Evolutionary conservation across 805 yeast species (phyloP).

Genomic region (Kockiozyma suomiensis): DNA sequence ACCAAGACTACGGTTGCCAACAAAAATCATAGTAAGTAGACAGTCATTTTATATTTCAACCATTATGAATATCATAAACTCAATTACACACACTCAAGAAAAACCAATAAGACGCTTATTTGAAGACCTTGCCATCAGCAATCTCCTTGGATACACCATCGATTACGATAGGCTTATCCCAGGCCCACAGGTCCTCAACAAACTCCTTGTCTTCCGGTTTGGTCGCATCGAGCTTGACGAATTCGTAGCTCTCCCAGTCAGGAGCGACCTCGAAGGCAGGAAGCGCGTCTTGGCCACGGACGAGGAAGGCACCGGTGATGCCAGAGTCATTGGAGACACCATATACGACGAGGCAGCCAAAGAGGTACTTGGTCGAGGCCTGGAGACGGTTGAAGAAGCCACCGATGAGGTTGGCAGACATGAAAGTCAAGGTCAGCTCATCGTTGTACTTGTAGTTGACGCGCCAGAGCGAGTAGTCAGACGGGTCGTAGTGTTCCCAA

Average conservation of each 20-base stretch:
- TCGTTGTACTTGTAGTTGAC: slow-evolving; percentile 97
- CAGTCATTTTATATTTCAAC: neutral
- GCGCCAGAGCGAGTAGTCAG: slow-evolving; percentile 93
- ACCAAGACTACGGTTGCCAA: neutral
- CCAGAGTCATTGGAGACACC: slow-evolving; percentile 99
- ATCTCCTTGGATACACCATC: slow-evolving; percentile 83
- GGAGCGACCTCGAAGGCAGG: slow-evolving; percentile 99
- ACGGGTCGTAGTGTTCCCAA: slow-evolving; percentile 92
- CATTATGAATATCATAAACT: neutral
- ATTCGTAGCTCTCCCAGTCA: slow-evolving; percentile 94
- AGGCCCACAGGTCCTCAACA: slow-evolving; percentile 91
- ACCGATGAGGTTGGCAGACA: slow-evolving; percentile 97
- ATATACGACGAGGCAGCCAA: slow-evolving; percentile 91
- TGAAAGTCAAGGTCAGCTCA: slow-evolving; percentile 93
- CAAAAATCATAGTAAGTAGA: neutral
- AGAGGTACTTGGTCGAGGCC: slow-evolving; percentile 90
- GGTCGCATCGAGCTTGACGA: slow-evolving; percentile 79
- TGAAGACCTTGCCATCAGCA: slow-evolving; percentile 97
- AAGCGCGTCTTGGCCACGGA: slow-evolving; percentile 87
- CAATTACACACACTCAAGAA: neutral
- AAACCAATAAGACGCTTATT: slow-evolving; percentile 50
- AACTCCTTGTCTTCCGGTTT: slow-evolving; percentile 76
- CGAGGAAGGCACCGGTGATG: slow-evolving; percentile 89
- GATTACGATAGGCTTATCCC: slow-evolving; percentile 90
- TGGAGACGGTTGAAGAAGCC: slow-evolving; percentile 96